phyloP scores from a whole-genome alignment of 106 monocot species.

The Dendrobium catenatum region DNA sequence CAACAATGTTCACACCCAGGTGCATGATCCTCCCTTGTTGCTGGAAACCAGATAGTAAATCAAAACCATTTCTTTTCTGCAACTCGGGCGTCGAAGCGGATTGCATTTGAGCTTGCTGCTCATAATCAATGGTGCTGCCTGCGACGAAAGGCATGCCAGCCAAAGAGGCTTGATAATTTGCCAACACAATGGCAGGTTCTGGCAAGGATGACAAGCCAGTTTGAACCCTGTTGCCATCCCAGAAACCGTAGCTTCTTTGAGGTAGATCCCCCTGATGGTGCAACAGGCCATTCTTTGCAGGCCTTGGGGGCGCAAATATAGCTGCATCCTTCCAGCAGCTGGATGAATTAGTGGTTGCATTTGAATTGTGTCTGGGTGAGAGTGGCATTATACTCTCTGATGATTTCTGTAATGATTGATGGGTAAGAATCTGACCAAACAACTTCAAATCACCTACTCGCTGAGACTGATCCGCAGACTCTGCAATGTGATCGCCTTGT shows the following conservation, averaged over 20 bases:
- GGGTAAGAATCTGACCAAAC: slow-evolving; percentile 75
- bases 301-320: neutral
- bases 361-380: slow-evolving; percentile 18
- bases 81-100: slow-evolving; percentile 13
- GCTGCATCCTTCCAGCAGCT: neutral
- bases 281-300: slow-evolving; percentile 10
- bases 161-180: slow-evolving; percentile 31
- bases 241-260: slow-evolving; percentile 39
- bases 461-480: slow-evolving; percentile 21
- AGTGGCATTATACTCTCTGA: slow-evolving; percentile 11
- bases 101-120: slow-evolving; percentile 26
- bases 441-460: slow-evolving; percentile 71
- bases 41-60: slow-evolving; percentile 30
- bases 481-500: neutral
- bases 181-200: slow-evolving; percentile 35
- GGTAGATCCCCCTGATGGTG: slow-evolving; percentile 23
- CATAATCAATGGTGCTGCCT: neutral
- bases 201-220: slow-evolving; percentile 48
- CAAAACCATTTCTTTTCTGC: slow-evolving; percentile 35
- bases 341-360: slow-evolving; percentile 8
- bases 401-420: slow-evolving; percentile 33
- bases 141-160: slow-evolving; percentile 27
- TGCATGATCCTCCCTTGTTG: slow-evolving; percentile 24
- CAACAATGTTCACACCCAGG: slow-evolving; percentile 11
- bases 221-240: slow-evolving; percentile 47